A percentile compares a stretch with the other conserved stretches of the same genome.
Evolutionary conservation across 768 basidiomycete species (phyloP).

Genomic region (Termitomyces sp.): DNA sequence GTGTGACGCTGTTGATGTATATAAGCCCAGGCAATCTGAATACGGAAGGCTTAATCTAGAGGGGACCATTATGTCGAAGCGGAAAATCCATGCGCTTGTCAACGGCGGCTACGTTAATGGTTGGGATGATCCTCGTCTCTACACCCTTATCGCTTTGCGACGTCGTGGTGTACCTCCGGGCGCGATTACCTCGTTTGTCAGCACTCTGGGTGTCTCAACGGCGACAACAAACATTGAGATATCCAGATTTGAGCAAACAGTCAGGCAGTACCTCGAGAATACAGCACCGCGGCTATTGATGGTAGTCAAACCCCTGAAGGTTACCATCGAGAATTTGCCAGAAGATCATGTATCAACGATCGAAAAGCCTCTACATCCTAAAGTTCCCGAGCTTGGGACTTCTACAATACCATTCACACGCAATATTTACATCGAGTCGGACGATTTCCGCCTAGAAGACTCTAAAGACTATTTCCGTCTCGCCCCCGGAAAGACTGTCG

Average conservation of each 20-base stretch:
- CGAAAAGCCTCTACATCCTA: conserved; percentile 92
- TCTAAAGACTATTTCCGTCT: conserved; percentile 96
- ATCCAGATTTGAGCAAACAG: conserved; percentile 82
- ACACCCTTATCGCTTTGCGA: conserved; percentile 93
- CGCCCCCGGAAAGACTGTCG: conserved; percentile 96
- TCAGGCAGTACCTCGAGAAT: conserved; percentile 86
- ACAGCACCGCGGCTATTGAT: conserved; percentile 85
- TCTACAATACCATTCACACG: conserved; percentile 82
- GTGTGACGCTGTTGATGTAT: conserved; percentile 94
- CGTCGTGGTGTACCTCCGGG: conserved; percentile 96
- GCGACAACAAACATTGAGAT: conserved; percentile 79
- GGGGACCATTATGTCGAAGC: conserved; percentile 95
- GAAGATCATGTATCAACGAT: conserved; percentile 80
- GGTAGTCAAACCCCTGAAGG: conserved; percentile 86
- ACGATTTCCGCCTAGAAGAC: conserved; percentile 90
- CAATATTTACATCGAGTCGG: conserved; percentile 85
- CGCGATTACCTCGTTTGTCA: conserved; percentile 90
- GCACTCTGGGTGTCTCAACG: conserved; percentile 90
- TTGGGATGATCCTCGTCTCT: conserved; percentile 97
- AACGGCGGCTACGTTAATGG: conserved; percentile 77
- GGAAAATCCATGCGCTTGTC: conserved; percentile 88
- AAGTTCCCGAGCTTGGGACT: conserved; percentile 81
- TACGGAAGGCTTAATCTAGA: conserved; percentile 91
- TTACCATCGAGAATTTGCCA: conserved; percentile 86
- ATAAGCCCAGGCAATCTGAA: conserved; percentile 96